phyloP scores from a whole-genome alignment of 164 flowering plant genomes.

The Protea cynaroides region DNA sequence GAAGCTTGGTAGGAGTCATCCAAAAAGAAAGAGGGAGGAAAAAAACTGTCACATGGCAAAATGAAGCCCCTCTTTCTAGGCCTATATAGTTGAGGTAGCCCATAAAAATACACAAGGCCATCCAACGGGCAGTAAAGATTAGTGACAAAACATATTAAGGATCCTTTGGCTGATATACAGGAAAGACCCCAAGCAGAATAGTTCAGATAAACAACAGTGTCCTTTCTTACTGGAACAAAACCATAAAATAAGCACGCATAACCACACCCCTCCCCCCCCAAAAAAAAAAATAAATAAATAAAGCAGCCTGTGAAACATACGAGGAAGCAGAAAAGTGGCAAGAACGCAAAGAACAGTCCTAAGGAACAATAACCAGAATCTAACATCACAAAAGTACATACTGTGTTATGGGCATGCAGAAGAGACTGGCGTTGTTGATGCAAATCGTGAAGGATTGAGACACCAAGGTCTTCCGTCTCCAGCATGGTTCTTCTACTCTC shows the following conservation, averaged over 20 bases:
- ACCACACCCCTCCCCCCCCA: too few species aligned
- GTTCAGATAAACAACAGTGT: background rate
- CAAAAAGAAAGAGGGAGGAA: too few species aligned
- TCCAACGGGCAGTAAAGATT: too few species aligned
- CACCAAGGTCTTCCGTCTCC: slow-evolving; percentile 74
- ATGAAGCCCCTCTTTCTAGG: too few species aligned
- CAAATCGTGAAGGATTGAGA: slow-evolving; percentile 66
- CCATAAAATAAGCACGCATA: too few species aligned
- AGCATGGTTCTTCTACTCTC: slow-evolving; percentile 62
- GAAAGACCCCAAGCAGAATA: background rate
- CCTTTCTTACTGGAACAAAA: background rate
- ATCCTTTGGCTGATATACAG: background rate
- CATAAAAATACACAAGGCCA: too few species aligned
- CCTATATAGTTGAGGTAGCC: too few species aligned
- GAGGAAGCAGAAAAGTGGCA: background rate
- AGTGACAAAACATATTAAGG: background rate
- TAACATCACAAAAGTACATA: slow-evolving; percentile 5
- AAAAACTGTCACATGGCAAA: too few species aligned
- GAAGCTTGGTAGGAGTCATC: too few species aligned
- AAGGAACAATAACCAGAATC: background rate
- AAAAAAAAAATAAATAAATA: too few species aligned
- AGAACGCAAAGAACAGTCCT: background rate
- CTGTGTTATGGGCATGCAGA: slow-evolving; percentile 56
- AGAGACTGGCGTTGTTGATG: slow-evolving; percentile 75
- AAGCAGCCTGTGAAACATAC: background rate